Evolutionary conservation across 495 filamentous ascomycete species (phyloP), one percentile per base, ranked within the genome.

Genomic region (Niebla homalea): DNA sequence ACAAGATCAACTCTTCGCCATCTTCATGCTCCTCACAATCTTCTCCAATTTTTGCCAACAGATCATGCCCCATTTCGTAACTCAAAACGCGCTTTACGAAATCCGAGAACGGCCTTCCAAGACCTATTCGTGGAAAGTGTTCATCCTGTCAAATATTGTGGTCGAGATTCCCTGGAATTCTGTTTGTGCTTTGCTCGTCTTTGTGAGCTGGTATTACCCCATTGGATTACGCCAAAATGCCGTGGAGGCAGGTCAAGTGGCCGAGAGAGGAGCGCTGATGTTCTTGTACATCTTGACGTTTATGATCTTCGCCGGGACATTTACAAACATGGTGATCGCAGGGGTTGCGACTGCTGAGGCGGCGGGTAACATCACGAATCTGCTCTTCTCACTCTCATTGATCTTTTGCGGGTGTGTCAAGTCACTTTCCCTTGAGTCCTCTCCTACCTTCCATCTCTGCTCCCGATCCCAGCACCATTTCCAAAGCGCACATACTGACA

Each of bases 201-300:
- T 57, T 48, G 38, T 36, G 46, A 52, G 77, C 60, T 82, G 81
- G 81, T 89, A 89, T 58, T 89, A 88, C 60, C 85, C 86, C 77
- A 77, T 81, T 61, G 87, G 87, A 0, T 70, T 92, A 0, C 81
- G 83, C 58, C 63, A 64, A 21, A 89, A 94, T 58, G 78, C 85
- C 4, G 64, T 67, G 18, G 70, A 74, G 0, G 76, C 78, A 2
- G 70, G 72, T 48, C 59, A 72, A 40, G 73, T 79, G 3, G 57
- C 64, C n/a, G 70, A 80, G 54, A 79, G 84, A 25, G 76, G 80
- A 36, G 78, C 66, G 15, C 72, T 84, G 23, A 81, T 84, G 74
- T 84, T 83, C 64, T 62, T 85, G 16, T 55, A 77, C 12, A 58
- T 77, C 42, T 57, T 62, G 58, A 53, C 66, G 12, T 70, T 84